Conservation (phyloP, 2,329 filamentous ascomycete genomes). For the Colletotrichum lini region DNA sequence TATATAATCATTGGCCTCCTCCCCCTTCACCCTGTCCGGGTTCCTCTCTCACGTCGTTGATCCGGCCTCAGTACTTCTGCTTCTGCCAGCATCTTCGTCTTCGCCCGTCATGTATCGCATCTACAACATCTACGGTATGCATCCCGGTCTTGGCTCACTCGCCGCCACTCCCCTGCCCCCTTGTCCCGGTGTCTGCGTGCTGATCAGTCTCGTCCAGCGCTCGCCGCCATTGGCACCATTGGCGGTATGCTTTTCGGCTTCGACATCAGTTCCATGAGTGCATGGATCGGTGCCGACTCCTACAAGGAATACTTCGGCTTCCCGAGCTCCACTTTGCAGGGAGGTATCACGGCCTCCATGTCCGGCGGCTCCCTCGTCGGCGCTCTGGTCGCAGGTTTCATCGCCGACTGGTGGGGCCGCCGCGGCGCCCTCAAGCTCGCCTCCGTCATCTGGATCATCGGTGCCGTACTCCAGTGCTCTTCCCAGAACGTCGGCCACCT, state of each 20-base stretch:
- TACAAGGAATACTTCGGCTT: constrained; percentile 68
- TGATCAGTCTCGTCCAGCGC: constrained; percentile 44
- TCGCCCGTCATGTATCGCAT: constrained; percentile 52
- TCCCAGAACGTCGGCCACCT: constrained; percentile 70
- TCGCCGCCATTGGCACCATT: constrained; percentile 58
- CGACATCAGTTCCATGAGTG: constrained; percentile 71
- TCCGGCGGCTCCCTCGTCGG: constrained; percentile 67
- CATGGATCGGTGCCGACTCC: constrained; percentile 66
- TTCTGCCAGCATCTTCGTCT: no score
- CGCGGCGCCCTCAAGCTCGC: constrained; percentile 61
- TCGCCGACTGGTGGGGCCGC: constrained; percentile 65
- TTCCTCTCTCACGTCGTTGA: background rate
- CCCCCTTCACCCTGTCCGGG: background rate
- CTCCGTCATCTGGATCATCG: constrained; percentile 67
- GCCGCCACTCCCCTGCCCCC: background rate
- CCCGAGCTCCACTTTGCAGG: constrained; percentile 61
- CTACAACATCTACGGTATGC: constrained; percentile 55
- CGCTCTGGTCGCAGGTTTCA: constrained; percentile 61
- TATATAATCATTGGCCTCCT: constrained; percentile 12
- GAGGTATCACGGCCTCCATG: constrained; percentile 67
- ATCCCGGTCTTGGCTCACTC: background rate
- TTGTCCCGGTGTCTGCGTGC: background rate
- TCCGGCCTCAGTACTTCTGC: background rate
- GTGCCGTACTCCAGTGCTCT: constrained; percentile 72
- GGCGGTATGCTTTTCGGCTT: constrained; percentile 66